Percentiles rank a stretch among this genome's conserved stretches.
Evolutionary conservation across 768 basidiomycete species (phyloP).

Genomic region (Rhodocollybia butyracea): DNA sequence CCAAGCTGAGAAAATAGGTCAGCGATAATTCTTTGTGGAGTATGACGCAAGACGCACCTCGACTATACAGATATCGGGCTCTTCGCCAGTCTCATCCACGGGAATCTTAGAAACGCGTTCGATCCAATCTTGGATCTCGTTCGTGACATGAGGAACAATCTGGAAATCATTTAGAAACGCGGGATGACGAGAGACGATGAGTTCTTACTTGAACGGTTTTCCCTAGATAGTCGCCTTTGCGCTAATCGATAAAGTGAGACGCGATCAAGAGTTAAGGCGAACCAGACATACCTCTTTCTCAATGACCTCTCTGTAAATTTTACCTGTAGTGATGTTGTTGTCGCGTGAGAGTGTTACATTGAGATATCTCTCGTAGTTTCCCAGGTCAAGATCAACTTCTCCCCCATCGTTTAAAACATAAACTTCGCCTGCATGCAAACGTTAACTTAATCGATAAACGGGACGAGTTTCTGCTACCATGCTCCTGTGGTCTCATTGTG

Average conservation of each 20-base stretch:
- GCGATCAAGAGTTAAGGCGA: neutral
- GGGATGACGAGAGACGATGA: neutral
- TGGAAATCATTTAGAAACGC: constrained; percentile 23
- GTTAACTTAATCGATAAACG: constrained; percentile 12
- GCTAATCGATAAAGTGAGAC: constrained; percentile 32
- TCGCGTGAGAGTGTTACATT: constrained; percentile 91
- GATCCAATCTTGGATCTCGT: constrained; percentile 98
- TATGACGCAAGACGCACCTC: constrained; percentile 65
- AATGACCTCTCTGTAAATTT: constrained; percentile 96
- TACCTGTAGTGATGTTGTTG: constrained; percentile 98
- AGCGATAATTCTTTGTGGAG: too few relatives aligned
- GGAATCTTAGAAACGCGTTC: constrained; percentile 92
- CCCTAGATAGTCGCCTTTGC: constrained; percentile 87
- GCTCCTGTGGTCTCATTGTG: constrained; percentile 97
- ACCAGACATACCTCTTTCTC: constrained; percentile 79
- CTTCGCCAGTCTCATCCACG: constrained; percentile 89
- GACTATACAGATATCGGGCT: constrained; percentile 95
- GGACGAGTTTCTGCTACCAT: constrained; percentile 52
- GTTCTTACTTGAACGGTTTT: constrained; percentile 87
- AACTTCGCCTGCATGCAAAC: constrained; percentile 74
- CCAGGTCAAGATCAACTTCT: constrained; percentile 95
- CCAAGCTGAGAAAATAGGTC: constrained; percentile 67
- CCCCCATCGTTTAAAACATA: constrained; percentile 98
- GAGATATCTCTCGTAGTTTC: constrained; percentile 98
- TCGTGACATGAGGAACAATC: constrained; percentile 96